These are phyloP conservation scores for Claviceps capensis DNA, from an alignment of 2,329 filamentous ascomycete genomes.

Conservation along the genomic window DNA sequence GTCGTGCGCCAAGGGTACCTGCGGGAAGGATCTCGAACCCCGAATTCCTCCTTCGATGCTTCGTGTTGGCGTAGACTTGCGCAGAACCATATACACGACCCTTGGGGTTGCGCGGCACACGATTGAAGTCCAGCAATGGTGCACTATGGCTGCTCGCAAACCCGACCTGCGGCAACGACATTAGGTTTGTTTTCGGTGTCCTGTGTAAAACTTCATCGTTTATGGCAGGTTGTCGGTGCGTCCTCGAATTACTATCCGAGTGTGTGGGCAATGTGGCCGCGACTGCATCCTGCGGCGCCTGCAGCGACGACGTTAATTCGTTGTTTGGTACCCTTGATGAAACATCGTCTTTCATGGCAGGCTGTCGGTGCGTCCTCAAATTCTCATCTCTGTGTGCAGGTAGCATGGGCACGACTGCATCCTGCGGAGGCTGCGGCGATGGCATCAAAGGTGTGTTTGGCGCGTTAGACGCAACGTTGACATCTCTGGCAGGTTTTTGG, in stretches of 20 bases:
- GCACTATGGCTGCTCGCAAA: not conserved
- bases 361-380: no score
- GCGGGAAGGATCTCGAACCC: slow-evolving; percentile 9
- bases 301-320: no score
- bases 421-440: no score
- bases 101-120: not conserved
- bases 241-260: not conserved
- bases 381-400: no score
- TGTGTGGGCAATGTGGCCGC: not conserved
- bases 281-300: no score
- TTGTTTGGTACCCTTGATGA: no score
- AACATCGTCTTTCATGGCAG: no score
- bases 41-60: slow-evolving; percentile 1
- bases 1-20: slow-evolving; percentile 4
- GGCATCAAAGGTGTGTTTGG: not conserved
- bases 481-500: not conserved
- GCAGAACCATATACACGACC: slow-evolving; percentile 5
- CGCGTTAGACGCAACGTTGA: no score
- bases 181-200: not conserved
- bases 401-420: no score
- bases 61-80: slow-evolving; percentile 6
- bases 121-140: not conserved
- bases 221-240: not conserved
- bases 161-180: not conserved
- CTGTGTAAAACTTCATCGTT: not conserved